Conservation (phyloP, 2,329 filamentous ascomycete species). For the Botryosphaeria agaves region DNA sequence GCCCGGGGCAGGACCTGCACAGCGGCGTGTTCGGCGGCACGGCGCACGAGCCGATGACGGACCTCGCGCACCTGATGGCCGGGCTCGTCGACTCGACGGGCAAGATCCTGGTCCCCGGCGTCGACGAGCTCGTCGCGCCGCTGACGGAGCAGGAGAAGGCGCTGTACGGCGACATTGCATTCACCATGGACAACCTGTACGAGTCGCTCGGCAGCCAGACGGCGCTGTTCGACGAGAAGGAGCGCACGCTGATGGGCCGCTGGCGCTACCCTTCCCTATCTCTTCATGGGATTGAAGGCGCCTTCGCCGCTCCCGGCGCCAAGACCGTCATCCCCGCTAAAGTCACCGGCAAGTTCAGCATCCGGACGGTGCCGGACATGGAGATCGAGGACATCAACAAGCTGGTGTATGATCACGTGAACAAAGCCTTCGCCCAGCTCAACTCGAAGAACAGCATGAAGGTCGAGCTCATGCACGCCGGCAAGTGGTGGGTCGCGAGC, state of each 20-base stretch:
- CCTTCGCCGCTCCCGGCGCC: conserved; percentile 79
- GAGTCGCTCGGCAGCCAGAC: conserved; percentile 83
- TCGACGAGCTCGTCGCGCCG: conserved; percentile 83
- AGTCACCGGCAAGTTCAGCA: conserved; percentile 95
- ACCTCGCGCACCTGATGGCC: conserved; percentile 66
- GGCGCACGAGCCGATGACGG: conserved; percentile 96
- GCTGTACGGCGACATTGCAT: conserved; percentile 80
- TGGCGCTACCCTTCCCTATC: conserved; percentile 93
- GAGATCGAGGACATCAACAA: conserved; percentile 78
- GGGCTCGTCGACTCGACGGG: conserved; percentile 78
- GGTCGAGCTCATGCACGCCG: conserved; percentile 68
- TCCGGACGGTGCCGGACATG: conserved; percentile 96
- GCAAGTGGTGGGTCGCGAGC: conserved; percentile 97
- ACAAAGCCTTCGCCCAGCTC: conserved; percentile 71
- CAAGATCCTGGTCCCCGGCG: conserved; percentile 86
- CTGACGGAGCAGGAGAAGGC: conserved; percentile 71
- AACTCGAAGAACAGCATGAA: conserved; percentile 84
- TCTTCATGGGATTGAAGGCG: conserved; percentile 86
- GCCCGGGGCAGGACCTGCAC: conserved; percentile 85
- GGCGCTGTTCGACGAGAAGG: conserved; percentile 74
- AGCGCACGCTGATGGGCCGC: conserved; percentile 81
- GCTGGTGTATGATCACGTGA: conserved; percentile 66
- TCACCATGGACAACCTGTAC: conserved; percentile 91
- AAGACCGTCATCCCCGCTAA: conserved; percentile 99
- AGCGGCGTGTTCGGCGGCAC: conserved; percentile 94